Percentiles rank a stretch among this genome's conserved stretches.
These are phyloP conservation scores for Rhizophagus clarus DNA, from an alignment of 192 early-diverging fungal species.

Conservation along the genomic window DNA sequence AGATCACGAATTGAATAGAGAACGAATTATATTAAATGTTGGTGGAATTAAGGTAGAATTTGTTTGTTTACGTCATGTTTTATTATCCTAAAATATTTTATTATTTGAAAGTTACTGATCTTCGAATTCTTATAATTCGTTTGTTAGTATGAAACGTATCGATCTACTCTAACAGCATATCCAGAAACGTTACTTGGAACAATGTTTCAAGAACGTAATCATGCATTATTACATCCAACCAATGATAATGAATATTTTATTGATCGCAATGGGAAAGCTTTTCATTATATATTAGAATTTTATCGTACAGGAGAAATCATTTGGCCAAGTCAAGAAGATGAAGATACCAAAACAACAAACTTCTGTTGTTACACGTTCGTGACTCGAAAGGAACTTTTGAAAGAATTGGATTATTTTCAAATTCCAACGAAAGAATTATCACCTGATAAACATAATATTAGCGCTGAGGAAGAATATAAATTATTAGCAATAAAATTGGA, in stretches of 20 bases:
- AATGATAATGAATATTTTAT: constrained; percentile 30
- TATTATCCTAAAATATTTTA: no score
- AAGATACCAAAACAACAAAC: background rate
- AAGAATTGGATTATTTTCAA: constrained; percentile 23
- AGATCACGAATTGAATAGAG: background rate
- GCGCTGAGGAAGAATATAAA: background rate
- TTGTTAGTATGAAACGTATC: constrained; percentile 19
- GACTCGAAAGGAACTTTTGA: background rate
- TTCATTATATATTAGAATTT: constrained; percentile 25
- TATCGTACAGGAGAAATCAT: constrained; percentile 24
- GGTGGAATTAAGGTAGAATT: constrained; percentile 18
- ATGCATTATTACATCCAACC: background rate
- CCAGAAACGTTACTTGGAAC: constrained; percentile 26
- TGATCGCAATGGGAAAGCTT: constrained; percentile 26
- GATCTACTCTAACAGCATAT: constrained; percentile 15
- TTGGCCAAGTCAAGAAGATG: background rate
- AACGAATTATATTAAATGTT: constrained; percentile 24
- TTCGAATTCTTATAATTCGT: background rate
- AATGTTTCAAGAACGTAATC: constrained; percentile 19
- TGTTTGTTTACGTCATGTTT: background rate
- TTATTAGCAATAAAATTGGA: background rate
- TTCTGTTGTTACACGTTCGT: background rate
- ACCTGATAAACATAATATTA: background rate
- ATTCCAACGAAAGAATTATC: background rate
- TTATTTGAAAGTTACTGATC: background rate